Conservation (phyloP, 2,329 filamentous ascomycete genomes). For the Colletotrichum eremochloae region DNA sequence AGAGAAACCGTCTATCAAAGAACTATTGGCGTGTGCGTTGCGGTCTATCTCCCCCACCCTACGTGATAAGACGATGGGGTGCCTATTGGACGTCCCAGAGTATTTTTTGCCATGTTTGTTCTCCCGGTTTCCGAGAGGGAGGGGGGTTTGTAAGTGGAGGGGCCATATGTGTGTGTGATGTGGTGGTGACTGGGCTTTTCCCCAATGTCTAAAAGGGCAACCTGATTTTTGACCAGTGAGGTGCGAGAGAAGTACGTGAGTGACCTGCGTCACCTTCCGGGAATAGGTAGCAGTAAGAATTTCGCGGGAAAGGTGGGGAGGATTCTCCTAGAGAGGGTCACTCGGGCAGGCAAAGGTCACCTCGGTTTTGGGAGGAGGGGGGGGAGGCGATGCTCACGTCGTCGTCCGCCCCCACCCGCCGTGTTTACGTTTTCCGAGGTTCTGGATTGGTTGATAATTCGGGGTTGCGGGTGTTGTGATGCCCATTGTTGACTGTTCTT, state of each 20-base stretch:
- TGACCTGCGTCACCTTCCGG: not conserved
- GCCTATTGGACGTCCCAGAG: not conserved
- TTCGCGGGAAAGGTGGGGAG: not conserved
- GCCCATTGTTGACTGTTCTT: not conserved
- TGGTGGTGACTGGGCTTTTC: not conserved
- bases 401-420: not conserved
- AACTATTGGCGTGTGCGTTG: not conserved
- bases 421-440: not conserved
- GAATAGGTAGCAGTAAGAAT: not conserved
- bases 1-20: not conserved
- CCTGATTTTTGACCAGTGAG: constrained; percentile 13
- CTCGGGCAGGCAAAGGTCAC: not conserved
- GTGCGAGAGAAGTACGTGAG: constrained; percentile 10
- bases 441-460: constrained; percentile 9
- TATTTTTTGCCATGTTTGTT: not conserved
- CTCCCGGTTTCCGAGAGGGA: constrained; percentile 9
- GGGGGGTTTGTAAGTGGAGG: not conserved
- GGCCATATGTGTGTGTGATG: not conserved
- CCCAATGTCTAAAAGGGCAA: not conserved
- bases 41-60: no score
- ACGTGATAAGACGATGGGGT: constrained; percentile 13
- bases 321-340: not conserved
- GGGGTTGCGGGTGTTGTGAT: not conserved
- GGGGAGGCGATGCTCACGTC: not conserved
- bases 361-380: not conserved